phyloP scores from a whole-genome alignment of 2,329 filamentous ascomycete species.

The Colletotrichum eleusines region DNA sequence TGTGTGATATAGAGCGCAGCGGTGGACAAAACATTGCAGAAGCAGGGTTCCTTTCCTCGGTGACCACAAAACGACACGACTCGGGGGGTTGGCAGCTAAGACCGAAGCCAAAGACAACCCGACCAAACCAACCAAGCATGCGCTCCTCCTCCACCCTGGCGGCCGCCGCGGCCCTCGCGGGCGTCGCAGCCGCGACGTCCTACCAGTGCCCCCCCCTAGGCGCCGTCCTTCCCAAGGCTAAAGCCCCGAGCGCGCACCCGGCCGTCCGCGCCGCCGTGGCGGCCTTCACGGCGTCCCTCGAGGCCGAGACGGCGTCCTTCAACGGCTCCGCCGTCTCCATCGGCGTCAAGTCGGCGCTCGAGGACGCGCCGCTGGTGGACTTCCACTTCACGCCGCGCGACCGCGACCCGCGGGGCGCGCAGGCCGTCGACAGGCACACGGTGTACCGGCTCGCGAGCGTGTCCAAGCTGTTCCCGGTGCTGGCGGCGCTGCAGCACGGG shows the following conservation, averaged over 20 bases:
- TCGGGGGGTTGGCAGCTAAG: not conserved
- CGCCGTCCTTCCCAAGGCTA: constrained; percentile 33
- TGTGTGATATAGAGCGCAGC: not conserved
- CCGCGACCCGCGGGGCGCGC: constrained; percentile 43
- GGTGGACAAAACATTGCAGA: not conserved
- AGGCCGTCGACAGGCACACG: constrained; percentile 48
- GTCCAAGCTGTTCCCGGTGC: constrained; percentile 51
- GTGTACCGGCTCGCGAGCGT: constrained; percentile 58
- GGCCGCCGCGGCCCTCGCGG: not conserved
- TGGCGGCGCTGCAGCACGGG: constrained; percentile 36
- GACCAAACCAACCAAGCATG: not conserved
- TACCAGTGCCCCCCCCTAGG: constrained; percentile 39
- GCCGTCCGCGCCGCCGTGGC: constrained; percentile 31
- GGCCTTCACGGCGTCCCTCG: constrained; percentile 27
- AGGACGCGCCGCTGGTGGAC: constrained; percentile 46
- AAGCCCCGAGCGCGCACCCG: constrained; percentile 32
- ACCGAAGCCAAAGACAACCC: not conserved
- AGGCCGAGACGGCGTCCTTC: constrained; percentile 29
- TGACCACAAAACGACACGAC: not conserved
- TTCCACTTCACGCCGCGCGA: constrained; percentile 45
- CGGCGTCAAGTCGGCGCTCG: constrained; percentile 45
- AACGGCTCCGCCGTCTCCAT: constrained; percentile 47
- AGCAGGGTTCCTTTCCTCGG: not conserved
- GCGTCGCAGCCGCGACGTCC: constrained; percentile 10
- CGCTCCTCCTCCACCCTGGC: constrained; percentile 6